Evolutionary conservation across 352 stramenopile genomes (phyloP).

Genomic region (Aphanomyces stellatus): DNA sequence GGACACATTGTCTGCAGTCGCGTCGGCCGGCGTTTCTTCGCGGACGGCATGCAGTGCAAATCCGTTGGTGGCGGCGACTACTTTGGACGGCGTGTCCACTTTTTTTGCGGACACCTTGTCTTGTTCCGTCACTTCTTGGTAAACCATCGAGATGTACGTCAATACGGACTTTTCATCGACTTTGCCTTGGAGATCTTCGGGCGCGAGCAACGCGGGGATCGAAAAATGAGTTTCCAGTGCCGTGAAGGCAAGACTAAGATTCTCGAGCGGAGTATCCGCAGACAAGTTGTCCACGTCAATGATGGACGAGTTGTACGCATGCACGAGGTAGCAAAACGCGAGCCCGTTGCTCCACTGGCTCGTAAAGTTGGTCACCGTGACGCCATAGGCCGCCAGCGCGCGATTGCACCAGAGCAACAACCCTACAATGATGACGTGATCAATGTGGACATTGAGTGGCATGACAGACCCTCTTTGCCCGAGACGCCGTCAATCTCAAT

Average conservation of each 20-base stretch:
- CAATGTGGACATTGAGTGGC: not conserved
- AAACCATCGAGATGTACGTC: constrained; percentile 85
- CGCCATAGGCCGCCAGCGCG: constrained; percentile 69
- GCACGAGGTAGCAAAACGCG: constrained; percentile 86
- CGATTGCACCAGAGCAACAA: constrained; percentile 83
- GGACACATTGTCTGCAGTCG: too few relatives aligned
- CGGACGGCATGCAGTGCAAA: too few relatives aligned
- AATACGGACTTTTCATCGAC: constrained; percentile 89
- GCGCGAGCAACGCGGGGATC: constrained; percentile 80
- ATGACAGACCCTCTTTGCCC: constrained; percentile 71
- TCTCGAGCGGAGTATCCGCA: constrained; percentile 12
- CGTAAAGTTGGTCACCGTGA: constrained; percentile 85
- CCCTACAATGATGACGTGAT: not conserved
- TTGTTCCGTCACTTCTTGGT: too few relatives aligned
- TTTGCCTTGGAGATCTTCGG: constrained; percentile 79
- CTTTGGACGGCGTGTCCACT: too few relatives aligned
- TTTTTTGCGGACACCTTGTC: too few relatives aligned
- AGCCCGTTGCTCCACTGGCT: constrained; percentile 80
- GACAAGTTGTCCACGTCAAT: constrained; percentile 56
- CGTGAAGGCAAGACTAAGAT: constrained; percentile 59
- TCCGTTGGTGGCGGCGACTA: too few relatives aligned
- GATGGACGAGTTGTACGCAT: constrained; percentile 78
- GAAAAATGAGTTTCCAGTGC: constrained; percentile 73
- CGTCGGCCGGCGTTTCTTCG: too few relatives aligned
- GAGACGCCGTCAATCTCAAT: constrained; percentile 82